Evolutionary conservation across 768 basidiomycete species (phyloP).

Genomic region (Kwoniella shandongensis): DNA sequence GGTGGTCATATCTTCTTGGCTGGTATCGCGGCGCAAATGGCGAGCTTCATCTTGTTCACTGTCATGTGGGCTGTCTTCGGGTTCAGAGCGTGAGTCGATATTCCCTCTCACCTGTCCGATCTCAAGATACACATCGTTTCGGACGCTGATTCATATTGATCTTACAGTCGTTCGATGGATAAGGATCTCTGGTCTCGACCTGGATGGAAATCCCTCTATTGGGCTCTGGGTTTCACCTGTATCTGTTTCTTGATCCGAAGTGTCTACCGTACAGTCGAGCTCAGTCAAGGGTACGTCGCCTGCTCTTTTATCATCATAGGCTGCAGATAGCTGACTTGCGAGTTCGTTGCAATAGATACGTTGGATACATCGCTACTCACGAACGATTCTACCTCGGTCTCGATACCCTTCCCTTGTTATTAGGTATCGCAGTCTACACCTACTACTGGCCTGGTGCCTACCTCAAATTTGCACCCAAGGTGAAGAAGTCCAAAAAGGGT

Average conservation of each 20-base stretch:
- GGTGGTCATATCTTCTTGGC: conserved; percentile 52
- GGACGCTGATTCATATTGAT: not conserved
- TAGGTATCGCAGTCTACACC: conserved; percentile 47
- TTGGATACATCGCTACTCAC: conserved; percentile 50
- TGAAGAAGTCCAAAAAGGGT: not conserved
- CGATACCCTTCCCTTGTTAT: conserved; percentile 49
- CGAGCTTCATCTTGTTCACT: conserved; percentile 48
- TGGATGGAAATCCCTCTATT: conserved; percentile 51
- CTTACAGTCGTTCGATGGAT: conserved; percentile 32
- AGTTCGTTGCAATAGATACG: conserved; percentile 24
- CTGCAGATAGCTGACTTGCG: not conserved
- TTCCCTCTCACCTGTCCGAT: not conserved
- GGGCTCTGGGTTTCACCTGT: conserved; percentile 51
- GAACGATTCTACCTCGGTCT: conserved; percentile 50
- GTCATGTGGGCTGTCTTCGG: conserved; percentile 43
- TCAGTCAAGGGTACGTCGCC: conserved; percentile 45
- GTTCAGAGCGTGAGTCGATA: conserved; percentile 39
- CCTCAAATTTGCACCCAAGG: conserved; percentile 19
- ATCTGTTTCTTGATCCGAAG: conserved; percentile 52
- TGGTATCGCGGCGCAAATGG: conserved; percentile 51
- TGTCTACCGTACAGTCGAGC: conserved; percentile 49
- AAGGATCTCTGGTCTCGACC: conserved; percentile 37
- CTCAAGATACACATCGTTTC: too few relatives aligned
- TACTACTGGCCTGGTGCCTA: conserved; percentile 51
- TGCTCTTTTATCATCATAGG: not conserved